Conservation (phyloP, 75 land plant genomes). For the Adiantum capillusveneris region DNA sequence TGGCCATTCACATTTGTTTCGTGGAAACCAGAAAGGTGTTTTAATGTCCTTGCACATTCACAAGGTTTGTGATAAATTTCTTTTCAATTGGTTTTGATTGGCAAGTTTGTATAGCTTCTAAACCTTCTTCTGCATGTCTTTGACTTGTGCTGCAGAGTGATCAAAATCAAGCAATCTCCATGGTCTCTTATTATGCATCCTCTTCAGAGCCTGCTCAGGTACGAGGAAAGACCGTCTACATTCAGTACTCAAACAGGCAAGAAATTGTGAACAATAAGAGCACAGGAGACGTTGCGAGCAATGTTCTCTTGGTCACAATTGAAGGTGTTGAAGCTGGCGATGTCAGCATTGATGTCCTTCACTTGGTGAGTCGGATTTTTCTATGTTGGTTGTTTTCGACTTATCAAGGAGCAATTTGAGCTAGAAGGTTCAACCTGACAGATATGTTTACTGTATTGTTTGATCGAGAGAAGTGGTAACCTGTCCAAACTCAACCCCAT, state of each 20-base stretch:
- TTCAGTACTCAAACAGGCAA: conserved; percentile 92
- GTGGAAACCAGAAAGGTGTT: too few relatives aligned
- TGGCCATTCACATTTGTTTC: too few relatives aligned
- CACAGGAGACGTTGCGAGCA: conserved; percentile 80
- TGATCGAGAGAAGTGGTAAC: conserved; percentile 1
- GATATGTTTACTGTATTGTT: background rate
- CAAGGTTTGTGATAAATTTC: too few relatives aligned
- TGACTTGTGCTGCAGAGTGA: conserved; percentile 80
- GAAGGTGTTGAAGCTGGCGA: conserved; percentile 91
- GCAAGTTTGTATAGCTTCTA: too few relatives aligned
- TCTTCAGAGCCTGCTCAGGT: conserved; percentile 92
- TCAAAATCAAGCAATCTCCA: conserved; percentile 77
- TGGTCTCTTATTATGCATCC: conserved; percentile 88
- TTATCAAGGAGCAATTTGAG: background rate
- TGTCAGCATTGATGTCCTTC: conserved; percentile 96
- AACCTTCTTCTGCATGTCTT: too few relatives aligned
- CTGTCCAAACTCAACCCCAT: background rate
- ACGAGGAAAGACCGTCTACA: conserved; percentile 88
- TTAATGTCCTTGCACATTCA: too few relatives aligned
- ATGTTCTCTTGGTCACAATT: conserved; percentile 88
- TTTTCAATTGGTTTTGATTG: too few relatives aligned
- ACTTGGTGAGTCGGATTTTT: conserved; percentile 55
- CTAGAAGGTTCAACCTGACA: conserved; percentile 1
- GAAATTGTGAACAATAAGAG: conserved; percentile 87
- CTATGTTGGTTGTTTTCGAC: background rate